Conservation (phyloP, 1,139 yeast genomes). For the Entelexis paramagnoliae region DNA sequence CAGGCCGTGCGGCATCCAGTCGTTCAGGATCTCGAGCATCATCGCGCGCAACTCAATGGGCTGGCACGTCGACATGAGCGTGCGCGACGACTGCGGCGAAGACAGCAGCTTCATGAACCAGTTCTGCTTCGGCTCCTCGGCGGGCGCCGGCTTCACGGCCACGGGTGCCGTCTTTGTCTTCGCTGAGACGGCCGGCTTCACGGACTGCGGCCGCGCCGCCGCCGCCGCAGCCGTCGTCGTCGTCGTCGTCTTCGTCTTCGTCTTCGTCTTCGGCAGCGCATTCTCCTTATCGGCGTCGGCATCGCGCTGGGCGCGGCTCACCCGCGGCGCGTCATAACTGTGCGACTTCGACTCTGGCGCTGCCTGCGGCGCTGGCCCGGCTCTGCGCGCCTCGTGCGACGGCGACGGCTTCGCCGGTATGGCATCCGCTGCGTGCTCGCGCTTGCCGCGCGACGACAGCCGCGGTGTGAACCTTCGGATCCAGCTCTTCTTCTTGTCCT, state of each 20-base stretch:
- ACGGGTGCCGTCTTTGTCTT: not conserved
- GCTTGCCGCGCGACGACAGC: conserved; percentile 10
- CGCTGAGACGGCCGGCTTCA: not conserved
- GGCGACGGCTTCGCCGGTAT: not conserved
- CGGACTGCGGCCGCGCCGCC: no score
- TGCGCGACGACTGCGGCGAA: conserved; percentile 18
- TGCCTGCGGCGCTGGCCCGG: not conserved
- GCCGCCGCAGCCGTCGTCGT: not conserved
- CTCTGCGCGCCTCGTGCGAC: not conserved
- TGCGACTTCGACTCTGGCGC: not conserved
- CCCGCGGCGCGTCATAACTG: not conserved
- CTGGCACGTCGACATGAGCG: conserved; percentile 27
- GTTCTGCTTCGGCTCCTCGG: conserved; percentile 30
- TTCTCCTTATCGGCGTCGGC: conserved; percentile 16
- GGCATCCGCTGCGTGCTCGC: not conserved
- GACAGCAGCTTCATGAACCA: conserved; percentile 35
- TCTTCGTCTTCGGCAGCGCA: not conserved
- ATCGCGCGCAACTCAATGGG: conserved; percentile 27
- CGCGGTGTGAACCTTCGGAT: conserved; percentile 22
- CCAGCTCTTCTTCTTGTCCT: conserved; percentile 19
- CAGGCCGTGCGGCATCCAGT: conserved; percentile 34
- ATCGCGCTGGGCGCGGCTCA: not conserved
- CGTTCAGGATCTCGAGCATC: conserved; percentile 29
- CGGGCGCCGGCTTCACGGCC: not conserved
- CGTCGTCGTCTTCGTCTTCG: not conserved